Conservation (phyloP, 2,329 filamentous ascomycete species). For the Dothidotthia symphoricarpi region DNA sequence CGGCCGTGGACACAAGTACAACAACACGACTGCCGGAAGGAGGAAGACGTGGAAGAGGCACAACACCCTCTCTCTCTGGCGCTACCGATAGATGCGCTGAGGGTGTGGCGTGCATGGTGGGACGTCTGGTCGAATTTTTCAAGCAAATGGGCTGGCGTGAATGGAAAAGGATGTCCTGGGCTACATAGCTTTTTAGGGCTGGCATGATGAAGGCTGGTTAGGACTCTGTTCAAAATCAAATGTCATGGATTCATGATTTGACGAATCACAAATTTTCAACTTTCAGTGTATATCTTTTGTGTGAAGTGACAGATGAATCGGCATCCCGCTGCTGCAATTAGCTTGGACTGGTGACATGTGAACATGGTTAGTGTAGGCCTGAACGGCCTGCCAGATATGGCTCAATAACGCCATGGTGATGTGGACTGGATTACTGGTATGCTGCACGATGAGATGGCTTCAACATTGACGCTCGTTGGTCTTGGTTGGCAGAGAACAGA, state of each 20-base stretch:
- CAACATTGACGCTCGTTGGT: not conserved
- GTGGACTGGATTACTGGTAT: not conserved
- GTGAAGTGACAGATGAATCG: not conserved
- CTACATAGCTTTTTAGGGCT: conserved; percentile 30
- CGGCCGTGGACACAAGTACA: conserved; percentile 98
- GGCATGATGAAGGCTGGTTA: conserved; percentile 19
- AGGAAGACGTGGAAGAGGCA: conserved; percentile 99
- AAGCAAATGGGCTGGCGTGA: conserved; percentile 36
- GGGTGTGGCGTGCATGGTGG: conserved; percentile 28
- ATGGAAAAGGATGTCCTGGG: conserved; percentile 36
- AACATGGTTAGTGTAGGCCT: too few relatives aligned
- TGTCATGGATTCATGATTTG: conserved; percentile 34
- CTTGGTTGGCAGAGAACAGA: not conserved
- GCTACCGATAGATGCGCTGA: conserved; percentile 72
- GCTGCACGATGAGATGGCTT: conserved; percentile 1
- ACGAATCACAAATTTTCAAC: conserved; percentile 19
- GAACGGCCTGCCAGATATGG: too few relatives aligned
- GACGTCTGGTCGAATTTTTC: conserved; percentile 33
- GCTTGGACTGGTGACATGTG: too few relatives aligned
- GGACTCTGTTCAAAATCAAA: conserved; percentile 29
- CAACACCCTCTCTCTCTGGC: conserved; percentile 99
- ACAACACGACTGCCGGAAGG: conserved; percentile 94
- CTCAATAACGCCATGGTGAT: not conserved
- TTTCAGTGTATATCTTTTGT: conserved; percentile 3
- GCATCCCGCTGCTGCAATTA: not conserved